Base-by-base conservation (phyloP, 2,329 filamentous ascomycete genomes). In the Akanthomyces dipterigenus region DNA sequence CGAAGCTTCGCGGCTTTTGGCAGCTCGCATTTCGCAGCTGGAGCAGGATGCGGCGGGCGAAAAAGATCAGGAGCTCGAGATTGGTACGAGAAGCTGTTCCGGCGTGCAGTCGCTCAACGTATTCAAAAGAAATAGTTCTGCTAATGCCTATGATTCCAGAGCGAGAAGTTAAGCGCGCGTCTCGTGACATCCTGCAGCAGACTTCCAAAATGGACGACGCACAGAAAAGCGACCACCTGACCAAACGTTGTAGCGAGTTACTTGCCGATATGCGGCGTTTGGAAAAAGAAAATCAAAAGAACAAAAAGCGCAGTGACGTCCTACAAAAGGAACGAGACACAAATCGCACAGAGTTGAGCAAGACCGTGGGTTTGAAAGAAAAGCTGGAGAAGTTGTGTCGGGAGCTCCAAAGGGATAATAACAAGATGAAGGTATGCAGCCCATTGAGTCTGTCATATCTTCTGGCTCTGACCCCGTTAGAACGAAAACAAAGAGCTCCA, bases 261-360 rank as follows among this genome's bases (percentile, higher is more conserved):
- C 80, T 98, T 62, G 88, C 90, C 59, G 93, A 97, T 63, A 96
- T 98, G 91, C 96, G 97, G 76, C 88, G 93, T 61, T 83, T 96
- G 63, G 93, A 99, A 74, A 88, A 93, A 63, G 95, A 99, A 65
- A 93, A 96, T 71, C 84, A 90, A 64, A 98, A 96, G 77, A 95
- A 93, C 69, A 98, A 97, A 81, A 96, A 97, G 75, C 88, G 92
- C 26, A 91, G 90, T 28, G 95, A 99, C 72, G 89, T 91, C 70
- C 76, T 99, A 60, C 95, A 99, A 75, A 99, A 98, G 73, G 95
- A 99, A 70, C 96, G 96, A 74, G 95, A 99, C 72, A 87, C 90
- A 67, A 89, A 89, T 62, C 87, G 92, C 68, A 89, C 88, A 51
- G 95, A 99, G 73, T 80, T 96, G 61, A 93, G 87, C 76, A 96